These are phyloP conservation scores for Berberis vulgaris DNA, from an alignment of 164 flowering plant species.

Conservation along the genomic window DNA sequence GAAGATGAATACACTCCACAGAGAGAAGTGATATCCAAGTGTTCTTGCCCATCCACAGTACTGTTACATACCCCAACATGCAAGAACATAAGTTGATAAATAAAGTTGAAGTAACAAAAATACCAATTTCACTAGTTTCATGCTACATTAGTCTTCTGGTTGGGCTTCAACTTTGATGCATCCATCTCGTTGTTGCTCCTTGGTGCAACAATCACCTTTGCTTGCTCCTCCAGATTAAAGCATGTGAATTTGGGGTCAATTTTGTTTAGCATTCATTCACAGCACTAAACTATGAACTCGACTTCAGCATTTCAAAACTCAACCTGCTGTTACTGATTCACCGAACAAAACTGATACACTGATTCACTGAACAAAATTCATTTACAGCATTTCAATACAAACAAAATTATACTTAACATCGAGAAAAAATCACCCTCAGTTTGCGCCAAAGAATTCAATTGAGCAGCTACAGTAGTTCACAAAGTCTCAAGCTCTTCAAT, in stretches of 20 bases:
- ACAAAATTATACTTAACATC: no score
- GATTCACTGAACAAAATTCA: no score
- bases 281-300: no score
- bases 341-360: no score
- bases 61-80: background rate
- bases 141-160: slow-evolving; percentile 26
- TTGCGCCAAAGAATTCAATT: no score
- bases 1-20: background rate
- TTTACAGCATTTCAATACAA: no score
- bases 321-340: no score
- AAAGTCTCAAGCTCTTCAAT: no score
- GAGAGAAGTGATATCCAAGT: background rate
- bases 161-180: slow-evolving; percentile 31
- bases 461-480: no score
- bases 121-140: slow-evolving; percentile 10
- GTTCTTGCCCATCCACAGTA: slow-evolving; percentile 3
- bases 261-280: no score
- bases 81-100: slow-evolving; percentile 9
- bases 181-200: slow-evolving; percentile 39
- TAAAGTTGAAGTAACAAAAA: background rate
- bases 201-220: slow-evolving; percentile 34
- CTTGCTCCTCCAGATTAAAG: slow-evolving; percentile 35
- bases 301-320: no score
- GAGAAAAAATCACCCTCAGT: no score
- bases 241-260: slow-evolving; percentile 31